Evolutionary conservation across 768 basidiomycete species (phyloP).

Genomic region (Cubamyces lactineus): DNA sequence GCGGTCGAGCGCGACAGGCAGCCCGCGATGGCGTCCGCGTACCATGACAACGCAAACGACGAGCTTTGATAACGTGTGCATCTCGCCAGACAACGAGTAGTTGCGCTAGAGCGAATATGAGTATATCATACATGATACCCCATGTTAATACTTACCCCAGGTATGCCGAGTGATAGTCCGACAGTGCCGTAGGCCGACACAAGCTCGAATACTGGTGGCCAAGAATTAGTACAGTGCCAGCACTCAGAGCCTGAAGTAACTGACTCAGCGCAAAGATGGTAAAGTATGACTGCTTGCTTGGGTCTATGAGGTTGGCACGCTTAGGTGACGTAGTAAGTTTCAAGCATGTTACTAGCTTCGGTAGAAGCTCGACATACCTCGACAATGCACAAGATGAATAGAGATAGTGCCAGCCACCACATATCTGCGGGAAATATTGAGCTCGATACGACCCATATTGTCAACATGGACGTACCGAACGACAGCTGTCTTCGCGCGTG

Average conservation of each 20-base stretch:
- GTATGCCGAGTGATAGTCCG: conserved; percentile 84
- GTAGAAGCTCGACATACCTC: conserved; percentile 56
- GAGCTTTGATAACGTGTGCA: conserved; percentile 82
- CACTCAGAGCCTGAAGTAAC: conserved; percentile 28
- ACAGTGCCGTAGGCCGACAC: conserved; percentile 89
- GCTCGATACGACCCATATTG: background rate
- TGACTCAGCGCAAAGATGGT: conserved; percentile 78
- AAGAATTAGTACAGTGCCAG: too few relatives aligned
- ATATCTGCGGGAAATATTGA: conserved; percentile 60
- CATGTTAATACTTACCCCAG: conserved; percentile 52
- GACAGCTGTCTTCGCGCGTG: conserved; percentile 54
- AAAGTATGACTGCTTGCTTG: conserved; percentile 65
- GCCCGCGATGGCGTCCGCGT: conserved; percentile 87
- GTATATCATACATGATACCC: background rate
- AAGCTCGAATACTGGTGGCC: conserved; percentile 70
- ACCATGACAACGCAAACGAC: conserved; percentile 89
- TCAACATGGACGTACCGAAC: conserved; percentile 40
- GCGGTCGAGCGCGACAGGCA: conserved; percentile 83
- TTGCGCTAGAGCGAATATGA: conserved; percentile 55
- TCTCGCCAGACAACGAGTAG: conserved; percentile 78
- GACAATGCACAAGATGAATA: conserved; percentile 90
- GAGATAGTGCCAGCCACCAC: conserved; percentile 91
- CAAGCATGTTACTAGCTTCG: background rate
- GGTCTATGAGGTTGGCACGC: conserved; percentile 61
- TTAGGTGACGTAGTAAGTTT: conserved; percentile 30